Percentiles rank a stretch among this genome's conserved stretches.
Evolutionary conservation across 176 grass and related monocot genomes (phyloP).

Genomic region (Tillandsia leiboldiana): DNA sequence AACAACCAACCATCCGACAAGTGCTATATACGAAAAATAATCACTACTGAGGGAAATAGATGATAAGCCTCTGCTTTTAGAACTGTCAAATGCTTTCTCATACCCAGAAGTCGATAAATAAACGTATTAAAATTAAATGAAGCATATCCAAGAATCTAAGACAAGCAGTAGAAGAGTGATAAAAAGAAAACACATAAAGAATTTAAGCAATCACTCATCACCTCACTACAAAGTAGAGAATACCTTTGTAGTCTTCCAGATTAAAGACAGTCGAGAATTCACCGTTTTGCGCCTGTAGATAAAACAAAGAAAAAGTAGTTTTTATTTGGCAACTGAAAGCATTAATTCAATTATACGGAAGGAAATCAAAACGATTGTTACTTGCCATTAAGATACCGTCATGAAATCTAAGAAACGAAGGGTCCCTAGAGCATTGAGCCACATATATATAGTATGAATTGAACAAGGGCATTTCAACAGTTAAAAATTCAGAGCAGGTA

Average conservation of each 20-base stretch:
- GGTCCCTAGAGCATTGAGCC: background rate
- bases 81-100: too few relatives aligned
- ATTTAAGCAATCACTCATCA: background rate
- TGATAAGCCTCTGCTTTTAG: too few relatives aligned
- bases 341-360: background rate
- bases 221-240: background rate
- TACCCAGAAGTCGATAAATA: too few relatives aligned
- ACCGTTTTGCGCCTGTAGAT: conserved; percentile 73
- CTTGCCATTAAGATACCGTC: background rate
- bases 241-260: conserved; percentile 95
- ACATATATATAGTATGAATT: background rate
- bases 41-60: too few relatives aligned
- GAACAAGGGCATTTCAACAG: background rate
- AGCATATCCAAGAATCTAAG: too few relatives aligned
- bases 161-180: background rate
- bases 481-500: conserved; percentile 17
- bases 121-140: too few relatives aligned
- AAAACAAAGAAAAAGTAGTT: conserved; percentile 7
- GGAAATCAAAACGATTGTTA: background rate
- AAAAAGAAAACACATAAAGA: conserved; percentile 17
- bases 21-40: too few relatives aligned
- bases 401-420: background rate
- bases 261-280: conserved; percentile 85
- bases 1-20: background rate
- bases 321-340: background rate